Conservation (phyloP, 192 early-diverging fungal species). For the Linnemannia zychae region DNA sequence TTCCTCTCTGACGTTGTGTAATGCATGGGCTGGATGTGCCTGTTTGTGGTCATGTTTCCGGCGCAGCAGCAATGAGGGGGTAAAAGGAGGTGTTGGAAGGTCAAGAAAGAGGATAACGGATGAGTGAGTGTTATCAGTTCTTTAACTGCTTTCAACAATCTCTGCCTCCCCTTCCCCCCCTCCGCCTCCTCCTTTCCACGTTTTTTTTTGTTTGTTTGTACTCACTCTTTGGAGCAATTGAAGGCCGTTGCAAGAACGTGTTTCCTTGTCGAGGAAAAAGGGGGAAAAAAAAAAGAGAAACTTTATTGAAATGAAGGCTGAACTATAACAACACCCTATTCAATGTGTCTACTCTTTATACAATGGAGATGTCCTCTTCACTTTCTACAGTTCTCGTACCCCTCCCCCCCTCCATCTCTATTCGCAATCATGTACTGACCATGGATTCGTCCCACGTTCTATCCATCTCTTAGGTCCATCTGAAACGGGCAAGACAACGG, state of each 20-base stretch:
- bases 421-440: not conserved
- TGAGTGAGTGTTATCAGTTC: not conserved
- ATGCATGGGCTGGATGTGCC: not conserved
- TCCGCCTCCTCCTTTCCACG: not conserved
- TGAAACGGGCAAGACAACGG: slow-evolving; percentile 72
- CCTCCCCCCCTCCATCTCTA: not conserved
- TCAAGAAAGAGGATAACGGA: not conserved
- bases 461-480: slow-evolving; percentile 57
- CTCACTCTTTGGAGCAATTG: not conserved
- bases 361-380: not conserved
- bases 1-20: not conserved
- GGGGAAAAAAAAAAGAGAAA: not conserved
- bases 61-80: not conserved
- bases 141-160: not conserved
- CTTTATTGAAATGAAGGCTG: not conserved
- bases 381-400: not conserved
- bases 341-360: not conserved
- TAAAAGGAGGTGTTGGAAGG: not conserved
- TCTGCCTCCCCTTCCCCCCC: not conserved
- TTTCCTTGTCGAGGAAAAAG: not conserved
- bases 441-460: not conserved
- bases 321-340: not conserved
- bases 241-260: not conserved
- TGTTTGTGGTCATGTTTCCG: not conserved
- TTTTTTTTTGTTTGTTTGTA: slow-evolving; percentile 1